Percentiles rank a stretch among this genome's conserved stretches.
These are phyloP conservation scores for Polymyxa betae DNA, from an alignment of 208 protist genomes.

Conservation along the genomic window DNA sequence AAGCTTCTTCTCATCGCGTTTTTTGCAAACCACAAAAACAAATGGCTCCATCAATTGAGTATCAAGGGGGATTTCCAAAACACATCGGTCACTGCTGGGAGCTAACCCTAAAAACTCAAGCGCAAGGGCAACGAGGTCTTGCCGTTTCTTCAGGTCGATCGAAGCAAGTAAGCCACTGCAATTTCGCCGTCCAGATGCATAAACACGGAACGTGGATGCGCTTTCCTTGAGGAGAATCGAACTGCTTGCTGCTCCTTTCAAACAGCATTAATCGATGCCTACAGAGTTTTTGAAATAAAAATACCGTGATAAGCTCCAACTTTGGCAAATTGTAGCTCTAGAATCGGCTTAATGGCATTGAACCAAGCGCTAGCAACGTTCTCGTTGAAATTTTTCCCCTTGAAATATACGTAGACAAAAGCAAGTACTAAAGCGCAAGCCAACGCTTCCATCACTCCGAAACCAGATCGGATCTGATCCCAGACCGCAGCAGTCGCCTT, in stretches of 20 bases:
- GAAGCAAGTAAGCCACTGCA: slow-evolving; percentile 20
- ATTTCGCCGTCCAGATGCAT: neutral
- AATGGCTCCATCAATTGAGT: slow-evolving; percentile 27
- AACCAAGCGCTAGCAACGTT: neutral
- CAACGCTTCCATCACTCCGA: neutral
- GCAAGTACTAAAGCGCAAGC: neutral
- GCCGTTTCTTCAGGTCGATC: neutral
- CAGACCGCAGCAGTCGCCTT: neutral
- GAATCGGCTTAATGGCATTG: neutral
- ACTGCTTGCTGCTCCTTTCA: neutral
- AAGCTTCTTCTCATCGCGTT: neutral
- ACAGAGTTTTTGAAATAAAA: neutral
- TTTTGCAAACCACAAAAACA: neutral
- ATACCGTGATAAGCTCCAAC: slow-evolving; percentile 24
- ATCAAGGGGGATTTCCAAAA: slow-evolving; percentile 12
- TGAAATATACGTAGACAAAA: neutral
- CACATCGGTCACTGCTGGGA: neutral
- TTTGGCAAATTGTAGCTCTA: slow-evolving; percentile 26
- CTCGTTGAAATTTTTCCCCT: neutral
- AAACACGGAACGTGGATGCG: neutral
- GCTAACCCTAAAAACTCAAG: neutral
- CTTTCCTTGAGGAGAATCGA: neutral
- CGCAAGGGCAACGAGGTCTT: neutral
- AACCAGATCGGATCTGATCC: neutral
- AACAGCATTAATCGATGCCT: neutral